Evolutionary conservation across 805 yeast genomes (phyloP).

Genomic region (Kodamaea laetipori): DNA sequence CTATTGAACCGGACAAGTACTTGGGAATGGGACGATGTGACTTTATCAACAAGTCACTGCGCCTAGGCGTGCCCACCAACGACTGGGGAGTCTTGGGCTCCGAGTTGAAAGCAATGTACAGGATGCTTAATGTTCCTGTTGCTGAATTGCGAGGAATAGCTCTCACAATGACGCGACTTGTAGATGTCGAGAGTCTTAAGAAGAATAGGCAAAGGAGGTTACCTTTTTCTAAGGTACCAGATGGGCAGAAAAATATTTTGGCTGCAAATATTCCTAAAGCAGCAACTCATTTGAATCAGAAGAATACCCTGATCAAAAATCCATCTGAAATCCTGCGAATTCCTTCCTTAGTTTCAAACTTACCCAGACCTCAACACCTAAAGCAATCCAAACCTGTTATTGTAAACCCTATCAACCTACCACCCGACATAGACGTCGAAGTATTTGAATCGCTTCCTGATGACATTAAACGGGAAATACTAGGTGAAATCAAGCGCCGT

Average conservation of each 20-base stretch:
- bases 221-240: slow-evolving; percentile 8
- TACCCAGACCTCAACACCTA: too few relatives aligned
- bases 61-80: slow-evolving; percentile 61
- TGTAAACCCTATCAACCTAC: slow-evolving; percentile 4
- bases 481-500: slow-evolving; percentile 51
- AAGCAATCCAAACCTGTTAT: not conserved
- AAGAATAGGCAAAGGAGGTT: slow-evolving; percentile 28
- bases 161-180: slow-evolving; percentile 62
- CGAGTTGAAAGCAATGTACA: slow-evolving; percentile 57
- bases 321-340: too few relatives aligned
- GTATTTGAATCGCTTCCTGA: slow-evolving; percentile 67
- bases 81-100: slow-evolving; percentile 61
- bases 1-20: slow-evolving; percentile 72
- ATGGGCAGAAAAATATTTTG: not conserved
- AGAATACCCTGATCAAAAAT: too few relatives aligned
- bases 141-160: slow-evolving; percentile 78
- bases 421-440: slow-evolving; percentile 55
- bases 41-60: slow-evolving; percentile 56
- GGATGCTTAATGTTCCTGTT: slow-evolving; percentile 61
- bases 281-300: too few relatives aligned
- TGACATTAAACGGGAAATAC: slow-evolving; percentile 65
- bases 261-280: not conserved
- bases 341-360: too few relatives aligned
- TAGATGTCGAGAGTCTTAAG: slow-evolving; percentile 26
- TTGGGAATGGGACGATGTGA: slow-evolving; percentile 87